Percentiles rank a stretch among this genome's conserved stretches.
phyloP scores from a whole-genome alignment of 495 filamentous ascomycete species.

The Saxispiralis lemnorum region DNA sequence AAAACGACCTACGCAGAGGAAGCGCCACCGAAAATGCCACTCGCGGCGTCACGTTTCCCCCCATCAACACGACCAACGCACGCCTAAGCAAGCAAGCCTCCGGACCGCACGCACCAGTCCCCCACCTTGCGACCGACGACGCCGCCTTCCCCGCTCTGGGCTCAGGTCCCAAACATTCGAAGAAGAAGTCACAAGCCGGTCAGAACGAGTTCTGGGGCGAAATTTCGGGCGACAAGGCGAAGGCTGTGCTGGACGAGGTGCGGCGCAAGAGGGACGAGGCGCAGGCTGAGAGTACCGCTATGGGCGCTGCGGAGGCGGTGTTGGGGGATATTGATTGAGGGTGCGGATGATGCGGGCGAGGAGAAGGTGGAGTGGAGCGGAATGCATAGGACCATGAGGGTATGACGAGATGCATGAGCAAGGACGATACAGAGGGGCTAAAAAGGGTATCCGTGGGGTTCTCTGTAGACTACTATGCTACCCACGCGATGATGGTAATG shows the following conservation, averaged over 20 bases:
- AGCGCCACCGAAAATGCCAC: not conserved
- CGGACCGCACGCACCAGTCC: no score
- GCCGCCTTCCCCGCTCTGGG: slow-evolving; percentile 9
- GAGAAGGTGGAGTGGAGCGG: not conserved
- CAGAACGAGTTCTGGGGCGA: slow-evolving; percentile 1
- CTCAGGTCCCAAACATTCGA: not conserved
- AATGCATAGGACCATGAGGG: not conserved
- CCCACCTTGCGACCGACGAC: not conserved
- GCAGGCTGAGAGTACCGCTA: slow-evolving; percentile 9
- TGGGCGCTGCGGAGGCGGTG: slow-evolving; percentile 10
- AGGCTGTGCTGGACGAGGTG: slow-evolving; percentile 7
- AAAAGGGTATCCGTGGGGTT: no score
- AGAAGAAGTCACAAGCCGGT: not conserved
- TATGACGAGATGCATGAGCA: not conserved
- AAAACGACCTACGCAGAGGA: no score
- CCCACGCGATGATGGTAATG: no score
- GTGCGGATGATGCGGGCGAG: no score
- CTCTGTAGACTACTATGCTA: no score
- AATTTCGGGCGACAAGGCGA: slow-evolving; percentile 12
- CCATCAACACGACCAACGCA: no score
- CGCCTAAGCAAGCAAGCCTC: no score
- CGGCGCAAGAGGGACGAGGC: slow-evolving; percentile 10
- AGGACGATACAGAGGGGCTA: no score
- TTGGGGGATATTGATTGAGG: slow-evolving; percentile 3
- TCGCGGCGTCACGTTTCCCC: not conserved